Percentiles rank a stretch among this genome's conserved stretches.
Evolutionary conservation across 495 filamentous ascomycete genomes (phyloP).

Genomic region (Xylaria telfairii): DNA sequence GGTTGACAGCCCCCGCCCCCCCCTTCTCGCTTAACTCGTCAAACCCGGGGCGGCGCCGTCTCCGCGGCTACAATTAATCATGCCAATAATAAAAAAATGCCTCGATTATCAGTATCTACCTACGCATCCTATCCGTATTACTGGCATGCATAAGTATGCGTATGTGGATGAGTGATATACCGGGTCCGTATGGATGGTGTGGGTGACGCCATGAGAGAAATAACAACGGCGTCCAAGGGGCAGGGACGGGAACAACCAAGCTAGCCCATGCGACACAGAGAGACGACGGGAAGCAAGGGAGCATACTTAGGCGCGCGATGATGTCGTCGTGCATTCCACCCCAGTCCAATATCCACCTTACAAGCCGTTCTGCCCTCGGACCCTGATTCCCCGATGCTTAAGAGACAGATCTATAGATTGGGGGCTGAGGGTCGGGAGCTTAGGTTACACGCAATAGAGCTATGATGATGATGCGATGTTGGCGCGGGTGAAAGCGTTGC

Average conservation of each 20-base stretch:
- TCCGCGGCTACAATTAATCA: background rate
- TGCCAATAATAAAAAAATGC: background rate
- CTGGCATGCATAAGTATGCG: background rate
- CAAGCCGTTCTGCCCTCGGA: conserved; percentile 6
- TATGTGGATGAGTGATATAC: conserved; percentile 4
- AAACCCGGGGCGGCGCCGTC: background rate
- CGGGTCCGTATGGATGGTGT: background rate
- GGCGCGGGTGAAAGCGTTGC: background rate
- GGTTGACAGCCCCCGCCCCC: background rate
- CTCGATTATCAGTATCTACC: no score
- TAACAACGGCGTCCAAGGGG: background rate
- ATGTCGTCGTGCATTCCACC: conserved; percentile 15
- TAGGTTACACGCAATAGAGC: background rate
- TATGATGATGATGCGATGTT: background rate
- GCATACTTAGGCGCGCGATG: conserved; percentile 6
- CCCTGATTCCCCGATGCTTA: conserved; percentile 1
- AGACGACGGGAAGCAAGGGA: background rate
- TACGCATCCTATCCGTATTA: background rate
- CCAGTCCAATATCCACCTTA: background rate
- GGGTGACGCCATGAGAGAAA: conserved; percentile 7
- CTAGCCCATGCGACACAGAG: background rate
- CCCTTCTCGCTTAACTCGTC: background rate
- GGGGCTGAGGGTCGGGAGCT: background rate
- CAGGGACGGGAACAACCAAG: background rate
- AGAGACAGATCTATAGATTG: conserved; percentile 7